A percentile compares a stretch with the other conserved stretches of the same genome.
Conservation (phyloP, 2,329 filamentous ascomycete species). For the Falciphora oryzae region DNA sequence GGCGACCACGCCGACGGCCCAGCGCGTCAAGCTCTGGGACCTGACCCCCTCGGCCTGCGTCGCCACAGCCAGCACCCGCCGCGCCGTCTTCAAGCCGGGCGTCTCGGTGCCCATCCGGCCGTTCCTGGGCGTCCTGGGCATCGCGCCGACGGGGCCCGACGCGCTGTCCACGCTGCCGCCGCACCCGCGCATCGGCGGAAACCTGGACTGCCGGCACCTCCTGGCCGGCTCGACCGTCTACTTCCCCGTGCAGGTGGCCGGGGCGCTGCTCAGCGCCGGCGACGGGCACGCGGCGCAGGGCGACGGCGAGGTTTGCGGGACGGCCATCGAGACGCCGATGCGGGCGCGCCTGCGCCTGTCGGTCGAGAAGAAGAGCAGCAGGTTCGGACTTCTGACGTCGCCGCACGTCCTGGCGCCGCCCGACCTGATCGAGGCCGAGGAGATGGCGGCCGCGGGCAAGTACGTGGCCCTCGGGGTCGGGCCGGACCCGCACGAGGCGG, state of each 20-base stretch:
- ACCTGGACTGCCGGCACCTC: constrained; percentile 47
- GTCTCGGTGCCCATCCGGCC: constrained; percentile 44
- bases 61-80: constrained; percentile 21
- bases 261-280: constrained; percentile 47
- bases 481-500: constrained; percentile 40
- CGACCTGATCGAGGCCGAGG: constrained; percentile 32
- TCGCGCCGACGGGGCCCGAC: constrained; percentile 38
- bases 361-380: constrained; percentile 37
- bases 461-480: constrained; percentile 51
- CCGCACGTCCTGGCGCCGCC: constrained; percentile 41
- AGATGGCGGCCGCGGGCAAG: constrained; percentile 34
- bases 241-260: constrained; percentile 41
- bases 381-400: constrained; percentile 25
- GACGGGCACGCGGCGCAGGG: constrained; percentile 50
- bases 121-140: constrained; percentile 46
- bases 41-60: constrained; percentile 22
- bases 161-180: constrained; percentile 45
- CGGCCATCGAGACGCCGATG: constrained; percentile 46
- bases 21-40: constrained; percentile 43
- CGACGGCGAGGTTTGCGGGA: constrained; percentile 49
- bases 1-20: constrained; percentile 19
- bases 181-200: constrained; percentile 42
- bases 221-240: constrained; percentile 40
- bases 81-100: constrained; percentile 39
- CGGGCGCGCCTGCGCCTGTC: constrained; percentile 40